Base-by-base conservation (phyloP, 164 flowering plant genomes). In the Tetrastigma voinierianum region DNA sequence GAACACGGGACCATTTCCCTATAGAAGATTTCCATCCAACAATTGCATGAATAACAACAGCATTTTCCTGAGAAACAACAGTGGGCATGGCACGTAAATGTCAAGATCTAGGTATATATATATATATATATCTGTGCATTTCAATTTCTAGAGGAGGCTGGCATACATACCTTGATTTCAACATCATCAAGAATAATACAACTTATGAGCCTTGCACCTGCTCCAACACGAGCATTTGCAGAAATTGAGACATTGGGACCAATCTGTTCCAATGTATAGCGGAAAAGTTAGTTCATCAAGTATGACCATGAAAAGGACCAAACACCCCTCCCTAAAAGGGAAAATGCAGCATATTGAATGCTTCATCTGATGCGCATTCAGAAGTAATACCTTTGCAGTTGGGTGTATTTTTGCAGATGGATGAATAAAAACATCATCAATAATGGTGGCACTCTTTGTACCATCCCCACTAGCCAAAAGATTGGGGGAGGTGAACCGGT, bases 391-490 rank as follows among this genome's bases (percentile, higher is more conserved):
- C 98, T 96, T 96, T 5, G 99, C 97, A 57, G 89, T 86, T 69
- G 95, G 91, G 76, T 96, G 98, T 15, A 96, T 88, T 86, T 96
- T 96, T 70, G 99, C 99, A 2, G 98, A 93, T 65, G 99, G 99
- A 77, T 96, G 99, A 64, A 93, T 69, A 70, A 70, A 96, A 62
- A 91, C 98, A 81, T 91, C 91, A 58, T 96, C 98, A 23, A 68
- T 65, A 25, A 93, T 83, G 9, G 88, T 81, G 21, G 98, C 91
- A 73, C 75, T 81, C 65, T 77, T 90, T 56, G 79, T 74, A 48
- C 98, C 96, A 79, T 96, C 91, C 21, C 98, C 98, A 69, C 74
- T 74, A 18, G 96, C 93, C 79, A 96, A 78, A 77, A 93, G 85
- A 77, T 90, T 75, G 20, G 96, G 87, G 16, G 89, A 90, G 25